Evolutionary conservation across 2,329 filamentous ascomycete genomes (phyloP), one percentile per base, ranked within the genome.

Genomic region (Pyrenochaeta sp.): DNA sequence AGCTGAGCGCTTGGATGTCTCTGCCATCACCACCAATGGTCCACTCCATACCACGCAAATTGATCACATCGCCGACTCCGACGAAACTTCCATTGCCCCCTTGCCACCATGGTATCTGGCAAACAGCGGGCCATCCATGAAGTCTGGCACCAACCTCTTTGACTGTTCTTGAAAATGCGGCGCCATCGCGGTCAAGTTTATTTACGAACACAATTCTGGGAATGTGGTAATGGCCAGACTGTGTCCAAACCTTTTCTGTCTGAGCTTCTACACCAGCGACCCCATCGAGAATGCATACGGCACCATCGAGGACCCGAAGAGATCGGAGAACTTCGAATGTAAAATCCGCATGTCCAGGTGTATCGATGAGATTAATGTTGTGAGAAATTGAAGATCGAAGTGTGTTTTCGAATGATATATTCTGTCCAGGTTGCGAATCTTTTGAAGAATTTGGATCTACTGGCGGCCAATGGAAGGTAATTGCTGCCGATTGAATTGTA

Each of bases 181-280:
- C 89, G 7, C 90, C 90, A 51, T 90, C 87, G 26, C 90, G 84
- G 67, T 95, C 90, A 2, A 94, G 81, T 69, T 95, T 95, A 73
- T 95, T 95, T 60, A 94, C 81, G 53, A 86, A 93, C 35, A 91
- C 79, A 41, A 94, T 83, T 21, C 90, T 81, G 0, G 94, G 94
- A 27, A 97, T 96, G 15, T 79, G 80, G 67, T 96, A 96, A 31
- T 86, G 84, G 38, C 88, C 89, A 6, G 94, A 92, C 52, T 96
- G 94, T 10, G 83, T 81, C 94, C 94, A 99, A 3, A 99, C 94
- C 60, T 96, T 87, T 68, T 99, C 94, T 0, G 94, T 97, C 68
- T 97, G 94, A 1, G 94, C 93, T 72, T 99, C 94, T 15, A 99
- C 94, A 1, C 91, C 91, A 48, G 93, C 91, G 24, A 96, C 91